Percentiles rank a stretch among this genome's conserved stretches.
Evolutionary conservation across 768 basidiomycete species (phyloP).

Genomic region (Suillus ampliporus): DNA sequence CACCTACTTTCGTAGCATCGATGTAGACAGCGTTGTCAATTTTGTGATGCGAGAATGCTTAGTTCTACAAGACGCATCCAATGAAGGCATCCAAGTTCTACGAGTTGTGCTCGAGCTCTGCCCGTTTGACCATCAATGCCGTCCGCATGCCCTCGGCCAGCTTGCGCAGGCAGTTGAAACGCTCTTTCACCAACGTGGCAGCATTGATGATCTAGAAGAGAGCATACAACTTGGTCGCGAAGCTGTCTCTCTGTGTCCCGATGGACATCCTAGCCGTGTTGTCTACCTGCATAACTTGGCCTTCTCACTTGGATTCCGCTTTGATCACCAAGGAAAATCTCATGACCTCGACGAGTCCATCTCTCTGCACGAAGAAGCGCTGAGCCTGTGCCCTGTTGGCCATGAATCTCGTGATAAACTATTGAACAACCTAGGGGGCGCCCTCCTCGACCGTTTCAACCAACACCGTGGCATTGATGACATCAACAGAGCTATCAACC

Average conservation of each 20-base stretch:
- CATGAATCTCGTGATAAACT: slow-evolving; percentile 13
- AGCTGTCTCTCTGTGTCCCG: neutral
- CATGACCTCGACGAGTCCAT: neutral
- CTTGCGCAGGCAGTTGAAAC: no score
- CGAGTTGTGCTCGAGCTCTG: no score
- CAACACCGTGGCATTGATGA: neutral
- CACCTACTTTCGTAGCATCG: slow-evolving; percentile 20
- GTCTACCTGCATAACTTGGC: neutral
- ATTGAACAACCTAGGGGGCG: slow-evolving; percentile 22
- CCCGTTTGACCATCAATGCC: no score
- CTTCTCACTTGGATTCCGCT: neutral
- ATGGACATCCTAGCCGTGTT: neutral
- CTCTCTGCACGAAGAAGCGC: neutral
- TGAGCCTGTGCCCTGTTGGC: neutral
- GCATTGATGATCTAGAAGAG: no score
- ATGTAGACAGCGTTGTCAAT: no score
- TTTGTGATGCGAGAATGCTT: no score
- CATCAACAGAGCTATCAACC: slow-evolving; percentile 28
- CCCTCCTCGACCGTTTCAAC: slow-evolving; percentile 14
- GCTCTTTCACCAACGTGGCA: no score
- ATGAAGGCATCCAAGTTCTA: no score
- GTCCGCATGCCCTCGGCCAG: no score
- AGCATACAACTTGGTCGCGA: no score
- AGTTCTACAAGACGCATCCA: no score
- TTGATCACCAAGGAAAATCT: neutral